These are phyloP conservation scores for Cynanchum wilfordii DNA, from an alignment of 257 asterid species.

Conservation along the genomic window DNA sequence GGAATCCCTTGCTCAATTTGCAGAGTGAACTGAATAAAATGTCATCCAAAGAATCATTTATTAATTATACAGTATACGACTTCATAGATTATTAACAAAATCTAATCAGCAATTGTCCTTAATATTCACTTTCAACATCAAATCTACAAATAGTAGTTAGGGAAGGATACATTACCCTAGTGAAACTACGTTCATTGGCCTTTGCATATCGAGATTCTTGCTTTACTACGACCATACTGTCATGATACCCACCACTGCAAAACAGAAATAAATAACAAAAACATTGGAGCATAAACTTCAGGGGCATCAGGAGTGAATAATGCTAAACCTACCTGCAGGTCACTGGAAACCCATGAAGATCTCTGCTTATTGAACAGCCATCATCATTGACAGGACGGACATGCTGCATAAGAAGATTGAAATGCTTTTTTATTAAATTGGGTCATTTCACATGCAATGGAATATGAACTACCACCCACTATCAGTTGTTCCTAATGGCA, in stretches of 20 bases:
- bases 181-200: slow-evolving; percentile 66
- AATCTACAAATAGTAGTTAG: neutral
- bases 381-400: slow-evolving; percentile 76
- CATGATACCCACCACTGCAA: slow-evolving; percentile 78
- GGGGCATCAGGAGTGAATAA: slow-evolving; percentile 11
- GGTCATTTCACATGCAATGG: neutral
- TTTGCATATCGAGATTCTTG: slow-evolving; percentile 91
- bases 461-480: slow-evolving; percentile 1
- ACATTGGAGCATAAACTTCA: slow-evolving; percentile 10
- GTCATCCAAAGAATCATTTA: slow-evolving; percentile 12
- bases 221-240: slow-evolving; percentile 84
- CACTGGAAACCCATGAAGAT: slow-evolving; percentile 85
- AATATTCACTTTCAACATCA: neutral
- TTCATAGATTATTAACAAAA: neutral
- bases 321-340: slow-evolving; percentile 72
- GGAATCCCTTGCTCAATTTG: slow-evolving; percentile 98
- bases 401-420: slow-evolving; percentile 48
- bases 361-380: slow-evolving; percentile 75
- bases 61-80: neutral
- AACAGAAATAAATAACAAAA: slow-evolving; percentile 24
- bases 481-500: slow-evolving; percentile 7
- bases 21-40: slow-evolving; percentile 66
- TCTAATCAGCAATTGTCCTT: neutral
- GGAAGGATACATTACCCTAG: slow-evolving; percentile 52
- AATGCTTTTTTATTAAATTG: neutral